phyloP scores from a whole-genome alignment of 148 eudicot genomes.

The Diospyros kaki region DNA sequence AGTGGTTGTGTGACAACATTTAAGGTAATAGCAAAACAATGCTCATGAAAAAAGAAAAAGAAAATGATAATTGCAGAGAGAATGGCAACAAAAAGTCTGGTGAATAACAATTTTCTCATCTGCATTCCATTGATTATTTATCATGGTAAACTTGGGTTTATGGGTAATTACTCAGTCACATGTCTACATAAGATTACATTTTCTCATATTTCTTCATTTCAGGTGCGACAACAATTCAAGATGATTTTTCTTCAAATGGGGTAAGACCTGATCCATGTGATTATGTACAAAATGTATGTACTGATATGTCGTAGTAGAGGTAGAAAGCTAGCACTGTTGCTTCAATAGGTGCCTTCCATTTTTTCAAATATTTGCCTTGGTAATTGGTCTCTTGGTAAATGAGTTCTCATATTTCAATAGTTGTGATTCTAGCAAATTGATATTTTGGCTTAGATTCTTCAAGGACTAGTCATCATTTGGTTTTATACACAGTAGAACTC shows the following conservation, averaged over 20 bases:
- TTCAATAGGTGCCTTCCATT: background rate
- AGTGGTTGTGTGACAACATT: background rate
- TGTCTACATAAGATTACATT: background rate
- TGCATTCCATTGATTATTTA: too few species aligned
- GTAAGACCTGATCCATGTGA: conserved; percentile 32
- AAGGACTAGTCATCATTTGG: background rate
- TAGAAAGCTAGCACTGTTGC: conserved; percentile 2
- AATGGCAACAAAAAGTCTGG: too few species aligned
- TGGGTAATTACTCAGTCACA: background rate
- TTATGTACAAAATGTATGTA: background rate
- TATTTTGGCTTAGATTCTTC: background rate
- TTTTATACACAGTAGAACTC: background rate
- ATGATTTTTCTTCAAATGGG: conserved; percentile 89
- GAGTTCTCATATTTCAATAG: background rate
- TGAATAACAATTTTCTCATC: too few species aligned
- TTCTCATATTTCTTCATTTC: conserved; percentile 21
- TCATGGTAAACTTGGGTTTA: background rate
- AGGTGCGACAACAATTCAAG: conserved; percentile 79
- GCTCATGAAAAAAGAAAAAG: too few species aligned
- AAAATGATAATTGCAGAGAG: too few species aligned
- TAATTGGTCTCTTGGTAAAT: background rate
- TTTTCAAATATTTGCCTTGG: background rate
- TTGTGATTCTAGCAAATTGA: background rate
- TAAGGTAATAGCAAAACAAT: background rate
- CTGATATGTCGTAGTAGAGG: background rate